A percentile compares a stretch with the other conserved stretches of the same genome.
Conservation (phyloP, 2,329 filamentous ascomycete species). For the Colletotrichum camelliae region DNA sequence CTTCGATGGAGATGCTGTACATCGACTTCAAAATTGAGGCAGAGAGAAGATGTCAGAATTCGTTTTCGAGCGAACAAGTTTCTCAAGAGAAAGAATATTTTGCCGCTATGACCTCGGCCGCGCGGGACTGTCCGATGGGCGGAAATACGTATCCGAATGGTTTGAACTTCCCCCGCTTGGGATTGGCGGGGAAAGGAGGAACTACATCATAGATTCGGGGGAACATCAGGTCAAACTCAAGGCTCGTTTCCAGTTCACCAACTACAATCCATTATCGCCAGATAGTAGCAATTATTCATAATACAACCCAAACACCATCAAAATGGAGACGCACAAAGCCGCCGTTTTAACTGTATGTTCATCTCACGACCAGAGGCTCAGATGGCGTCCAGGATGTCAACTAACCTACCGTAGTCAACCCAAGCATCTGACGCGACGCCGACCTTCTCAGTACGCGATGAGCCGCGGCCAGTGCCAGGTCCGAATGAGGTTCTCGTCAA, state of each 20-base stretch:
- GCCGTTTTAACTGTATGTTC: background rate
- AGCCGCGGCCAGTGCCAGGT: slow-evolving; percentile 9
- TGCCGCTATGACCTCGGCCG: background rate
- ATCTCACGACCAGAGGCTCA: background rate
- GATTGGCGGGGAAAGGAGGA: background rate
- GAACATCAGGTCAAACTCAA: background rate
- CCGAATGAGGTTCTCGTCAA: slow-evolving; percentile 36
- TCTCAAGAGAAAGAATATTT: background rate
- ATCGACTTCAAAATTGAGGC: background rate
- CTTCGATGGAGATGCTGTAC: background rate
- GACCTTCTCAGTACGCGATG: background rate
- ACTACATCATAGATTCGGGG: background rate
- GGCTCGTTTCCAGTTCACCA: background rate
- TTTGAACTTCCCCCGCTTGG: background rate
- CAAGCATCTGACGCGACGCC: background rate
- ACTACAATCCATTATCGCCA: background rate
- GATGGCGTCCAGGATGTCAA: background rate
- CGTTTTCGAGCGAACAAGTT: background rate
- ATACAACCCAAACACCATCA: background rate
- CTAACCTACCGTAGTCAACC: background rate
- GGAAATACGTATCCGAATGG: background rate
- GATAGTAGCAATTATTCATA: background rate
- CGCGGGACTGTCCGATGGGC: background rate
- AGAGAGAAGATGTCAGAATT: background rate
- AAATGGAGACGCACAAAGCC: background rate